Evolutionary conservation across 306 rosid genomes (phyloP).

Genomic region (Sesbania bispinosa): DNA sequence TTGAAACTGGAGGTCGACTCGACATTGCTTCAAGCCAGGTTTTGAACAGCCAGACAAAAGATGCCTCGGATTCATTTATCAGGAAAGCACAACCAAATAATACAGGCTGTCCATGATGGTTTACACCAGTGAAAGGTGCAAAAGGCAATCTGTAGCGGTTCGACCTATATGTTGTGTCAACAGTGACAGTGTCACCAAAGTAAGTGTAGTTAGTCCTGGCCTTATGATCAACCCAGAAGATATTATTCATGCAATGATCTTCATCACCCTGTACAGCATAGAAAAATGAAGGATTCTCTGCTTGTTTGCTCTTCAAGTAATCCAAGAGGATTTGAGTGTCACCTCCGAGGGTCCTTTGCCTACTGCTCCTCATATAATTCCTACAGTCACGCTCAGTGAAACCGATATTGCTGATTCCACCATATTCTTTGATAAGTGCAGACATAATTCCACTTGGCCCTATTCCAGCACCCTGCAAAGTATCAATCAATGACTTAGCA

Average conservation of each 20-base stretch:
- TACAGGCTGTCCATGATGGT: constrained; percentile 38
- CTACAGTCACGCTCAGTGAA: constrained; percentile 43
- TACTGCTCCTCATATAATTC: constrained; percentile 35
- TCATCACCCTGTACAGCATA: constrained; percentile 32
- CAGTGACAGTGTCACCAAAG: constrained; percentile 37
- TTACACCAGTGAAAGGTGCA: constrained; percentile 34
- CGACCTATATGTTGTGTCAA: constrained; percentile 41
- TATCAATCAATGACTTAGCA: constrained; percentile 35
- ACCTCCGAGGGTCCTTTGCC: constrained; percentile 41
- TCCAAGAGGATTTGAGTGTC: constrained; percentile 35
- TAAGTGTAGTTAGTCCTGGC: constrained; percentile 33
- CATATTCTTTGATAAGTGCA: constrained; percentile 36
- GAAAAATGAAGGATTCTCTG: constrained; percentile 36
- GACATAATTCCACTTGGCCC: constrained; percentile 39
- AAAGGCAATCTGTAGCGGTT: constrained; percentile 40
- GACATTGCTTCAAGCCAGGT: constrained; percentile 36
- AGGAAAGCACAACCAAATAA: constrained; percentile 32
- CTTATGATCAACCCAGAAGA: constrained; percentile 33
- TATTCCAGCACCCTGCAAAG: constrained; percentile 37
- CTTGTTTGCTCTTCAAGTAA: constrained; percentile 31
- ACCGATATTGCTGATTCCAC: constrained; percentile 32
- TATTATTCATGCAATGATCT: constrained; percentile 33
- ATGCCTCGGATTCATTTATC: constrained; percentile 32
- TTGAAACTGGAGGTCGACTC: constrained; percentile 25
- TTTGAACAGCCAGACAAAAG: constrained; percentile 35